phyloP scores from a whole-genome alignment of 441 rosid species.

The Codiaeum variegatum region DNA sequence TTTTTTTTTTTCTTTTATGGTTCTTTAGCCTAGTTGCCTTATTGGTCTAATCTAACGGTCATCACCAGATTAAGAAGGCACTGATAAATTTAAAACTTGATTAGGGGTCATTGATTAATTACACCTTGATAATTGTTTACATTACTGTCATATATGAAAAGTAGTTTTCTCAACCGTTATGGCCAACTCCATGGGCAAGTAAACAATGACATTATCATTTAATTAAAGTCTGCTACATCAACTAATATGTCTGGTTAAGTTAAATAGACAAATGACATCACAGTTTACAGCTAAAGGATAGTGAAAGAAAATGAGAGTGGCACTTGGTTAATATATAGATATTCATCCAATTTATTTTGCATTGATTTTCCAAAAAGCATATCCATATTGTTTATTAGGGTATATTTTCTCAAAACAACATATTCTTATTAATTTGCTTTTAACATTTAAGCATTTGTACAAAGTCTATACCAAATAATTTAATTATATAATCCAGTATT shows the following conservation, averaged over 20 bases:
- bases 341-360: neutral
- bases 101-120: neutral
- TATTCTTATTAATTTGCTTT: too few relatives aligned
- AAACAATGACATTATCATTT: neutral
- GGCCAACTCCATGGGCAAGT: constrained; percentile 26
- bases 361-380: neutral
- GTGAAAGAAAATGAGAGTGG: constrained; percentile 36
- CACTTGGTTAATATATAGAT: constrained; percentile 23
- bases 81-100: too few relatives aligned
- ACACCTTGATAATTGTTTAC: constrained; percentile 14
- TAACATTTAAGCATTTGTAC: too few relatives aligned
- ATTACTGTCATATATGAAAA: constrained; percentile 1
- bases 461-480: constrained; percentile 12
- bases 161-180: constrained; percentile 50
- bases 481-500: too few relatives aligned
- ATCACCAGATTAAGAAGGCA: neutral
- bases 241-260: constrained; percentile 36
- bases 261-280: constrained; percentile 45
- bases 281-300: constrained; percentile 41
- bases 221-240: constrained; percentile 15
- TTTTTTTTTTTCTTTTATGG: constrained; percentile 16
- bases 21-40: constrained; percentile 8
- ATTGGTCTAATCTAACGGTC: constrained; percentile 18
- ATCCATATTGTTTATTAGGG: neutral
- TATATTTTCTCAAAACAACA: too few relatives aligned